These are phyloP conservation scores for Hypoxylon sp. DNA, from an alignment of 2,329 filamentous ascomycete species.

Conservation along the genomic window DNA sequence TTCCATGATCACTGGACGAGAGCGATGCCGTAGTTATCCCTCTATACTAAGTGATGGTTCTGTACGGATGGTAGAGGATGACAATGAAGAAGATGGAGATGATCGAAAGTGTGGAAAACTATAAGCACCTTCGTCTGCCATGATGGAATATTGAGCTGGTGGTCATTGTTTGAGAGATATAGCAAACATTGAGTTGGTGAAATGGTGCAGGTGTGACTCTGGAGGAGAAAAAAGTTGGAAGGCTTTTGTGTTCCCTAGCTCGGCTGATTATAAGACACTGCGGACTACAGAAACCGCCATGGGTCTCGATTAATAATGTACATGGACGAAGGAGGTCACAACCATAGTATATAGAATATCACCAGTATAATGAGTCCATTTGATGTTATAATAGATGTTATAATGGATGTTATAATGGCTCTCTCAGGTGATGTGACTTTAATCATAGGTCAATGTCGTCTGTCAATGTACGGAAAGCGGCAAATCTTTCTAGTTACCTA, in stretches of 20 bases:
- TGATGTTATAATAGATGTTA: background rate
- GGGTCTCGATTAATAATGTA: background rate
- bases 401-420: background rate
- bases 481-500: background rate
- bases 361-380: background rate
- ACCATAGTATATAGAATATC: background rate
- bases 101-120: conserved; percentile 7
- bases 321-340: background rate
- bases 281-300: background rate
- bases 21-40: background rate
- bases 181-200: conserved; percentile 20
- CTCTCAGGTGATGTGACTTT: no score
- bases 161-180: conserved; percentile 6
- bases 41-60: background rate
- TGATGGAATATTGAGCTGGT: conserved; percentile 5
- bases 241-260: conserved; percentile 26
- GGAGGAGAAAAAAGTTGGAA: conserved; percentile 11
- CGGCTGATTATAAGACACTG: conserved; percentile 18
- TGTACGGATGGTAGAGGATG: background rate
- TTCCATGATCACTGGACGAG: conserved; percentile 41
- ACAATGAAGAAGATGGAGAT: conserved; percentile 3
- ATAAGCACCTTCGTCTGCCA: conserved; percentile 24
- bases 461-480: no score
- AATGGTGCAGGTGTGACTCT: conserved; percentile 9
- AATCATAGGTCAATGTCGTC: no score